Conservation (phyloP, 768 basidiomycete genomes). For the Leccinum ochraceum region DNA sequence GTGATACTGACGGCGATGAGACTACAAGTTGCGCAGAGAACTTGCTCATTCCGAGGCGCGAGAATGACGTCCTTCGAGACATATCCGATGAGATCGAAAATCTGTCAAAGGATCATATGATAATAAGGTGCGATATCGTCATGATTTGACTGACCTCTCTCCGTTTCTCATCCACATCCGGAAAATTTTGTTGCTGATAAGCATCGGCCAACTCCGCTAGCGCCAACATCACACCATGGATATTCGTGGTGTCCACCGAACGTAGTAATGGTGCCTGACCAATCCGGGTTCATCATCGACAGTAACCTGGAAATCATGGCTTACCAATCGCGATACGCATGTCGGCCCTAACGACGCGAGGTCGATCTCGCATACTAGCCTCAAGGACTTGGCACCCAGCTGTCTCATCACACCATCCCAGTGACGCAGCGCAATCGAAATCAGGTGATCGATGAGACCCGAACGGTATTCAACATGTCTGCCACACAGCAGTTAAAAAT, state of each 20-base stretch:
- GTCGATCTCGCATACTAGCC: slow-evolving; percentile 64
- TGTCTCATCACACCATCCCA: slow-evolving; percentile 86
- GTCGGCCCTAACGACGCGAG: slow-evolving; percentile 51
- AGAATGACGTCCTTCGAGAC: slow-evolving; percentile 62
- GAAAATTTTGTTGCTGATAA: slow-evolving; percentile 38
- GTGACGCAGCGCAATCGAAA: slow-evolving; percentile 76
- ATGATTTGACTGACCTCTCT: slow-evolving; percentile 43
- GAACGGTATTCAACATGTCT: slow-evolving; percentile 81
- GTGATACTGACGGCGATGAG: slow-evolving; percentile 70
- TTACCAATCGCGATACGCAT: slow-evolving; percentile 54
- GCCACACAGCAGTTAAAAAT: slow-evolving; percentile 12
- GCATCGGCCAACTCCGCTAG: slow-evolving; percentile 74
- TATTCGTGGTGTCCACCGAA: slow-evolving; percentile 64
- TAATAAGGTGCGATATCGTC: slow-evolving; percentile 4
- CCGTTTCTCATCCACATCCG: slow-evolving; percentile 36
- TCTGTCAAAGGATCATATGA: slow-evolving; percentile 42
- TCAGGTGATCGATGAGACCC: slow-evolving; percentile 69
- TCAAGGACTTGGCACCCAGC: slow-evolving; percentile 74
- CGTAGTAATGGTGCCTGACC: slow-evolving; percentile 55
- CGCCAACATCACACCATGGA: slow-evolving; percentile 82
- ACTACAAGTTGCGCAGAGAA: slow-evolving; percentile 70
- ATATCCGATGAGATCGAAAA: slow-evolving; percentile 57
- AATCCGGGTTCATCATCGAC: slow-evolving; percentile 13
- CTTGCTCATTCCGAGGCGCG: slow-evolving; percentile 67
- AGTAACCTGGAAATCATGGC: slow-evolving; percentile 25